Evolutionary conservation across 2,329 filamentous ascomycete species (phyloP).

Genomic region (Aspergillus sp.): DNA sequence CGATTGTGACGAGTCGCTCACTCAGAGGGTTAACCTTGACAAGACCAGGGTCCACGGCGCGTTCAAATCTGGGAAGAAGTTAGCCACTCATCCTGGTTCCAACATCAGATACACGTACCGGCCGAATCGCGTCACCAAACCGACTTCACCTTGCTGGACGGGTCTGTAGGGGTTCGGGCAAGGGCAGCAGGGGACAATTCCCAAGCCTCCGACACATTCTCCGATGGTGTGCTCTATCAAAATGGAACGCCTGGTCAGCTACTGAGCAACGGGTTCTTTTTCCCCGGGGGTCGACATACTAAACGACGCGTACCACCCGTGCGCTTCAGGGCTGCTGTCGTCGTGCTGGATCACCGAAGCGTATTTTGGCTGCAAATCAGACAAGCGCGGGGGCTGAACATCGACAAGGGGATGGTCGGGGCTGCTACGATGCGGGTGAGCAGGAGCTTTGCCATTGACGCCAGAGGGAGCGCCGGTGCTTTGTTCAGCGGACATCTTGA

Average conservation of each 20-base stretch:
- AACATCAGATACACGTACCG: slow-evolving; percentile 34
- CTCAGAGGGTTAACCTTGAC: slow-evolving; percentile 97
- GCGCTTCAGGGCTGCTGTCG: slow-evolving; percentile 65
- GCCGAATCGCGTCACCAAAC: slow-evolving; percentile 93
- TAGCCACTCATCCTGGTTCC: background rate
- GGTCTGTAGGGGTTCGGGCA: slow-evolving; percentile 96
- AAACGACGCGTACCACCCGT: slow-evolving; percentile 89
- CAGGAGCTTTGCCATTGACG: slow-evolving; percentile 37
- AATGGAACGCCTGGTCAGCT: slow-evolving; percentile 10
- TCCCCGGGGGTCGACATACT: slow-evolving; percentile 53
- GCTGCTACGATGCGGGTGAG: slow-evolving; percentile 7
- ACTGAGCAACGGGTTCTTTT: background rate
- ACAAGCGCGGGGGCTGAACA: slow-evolving; percentile 76
- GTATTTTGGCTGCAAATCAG: slow-evolving; percentile 83
- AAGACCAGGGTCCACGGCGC: slow-evolving; percentile 92
- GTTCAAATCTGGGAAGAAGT: slow-evolving; percentile 63
- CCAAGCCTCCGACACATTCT: slow-evolving; percentile 69
- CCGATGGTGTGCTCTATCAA: slow-evolving; percentile 70
- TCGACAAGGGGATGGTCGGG: slow-evolving; percentile 56
- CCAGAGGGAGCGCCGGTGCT: slow-evolving; percentile 21
- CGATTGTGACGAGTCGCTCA: slow-evolving; percentile 84
- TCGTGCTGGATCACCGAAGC: slow-evolving; percentile 62
- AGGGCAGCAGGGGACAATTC: slow-evolving; percentile 88
- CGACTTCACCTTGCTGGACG: slow-evolving; percentile 89
- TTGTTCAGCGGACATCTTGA: slow-evolving; percentile 28